Conservation (phyloP, 148 eudicot species). For the Talinum fruticosum region DNA sequence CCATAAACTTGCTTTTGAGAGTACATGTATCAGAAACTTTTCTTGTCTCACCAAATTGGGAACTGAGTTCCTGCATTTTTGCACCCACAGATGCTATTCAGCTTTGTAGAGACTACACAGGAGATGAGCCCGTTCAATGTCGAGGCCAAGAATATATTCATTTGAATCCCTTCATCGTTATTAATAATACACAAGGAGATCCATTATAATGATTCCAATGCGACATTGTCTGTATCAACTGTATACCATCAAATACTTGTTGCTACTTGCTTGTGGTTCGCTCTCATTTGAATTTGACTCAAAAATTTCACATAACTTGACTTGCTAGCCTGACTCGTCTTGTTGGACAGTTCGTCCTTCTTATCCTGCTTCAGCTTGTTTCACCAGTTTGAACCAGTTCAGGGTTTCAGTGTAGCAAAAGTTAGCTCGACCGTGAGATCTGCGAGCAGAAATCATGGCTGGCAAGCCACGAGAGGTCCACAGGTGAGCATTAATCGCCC, state of each 20-base stretch:
- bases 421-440: too few relatives aligned
- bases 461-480: too few relatives aligned
- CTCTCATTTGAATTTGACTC: too few relatives aligned
- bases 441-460: too few relatives aligned
- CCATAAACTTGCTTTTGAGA: background rate
- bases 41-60: background rate
- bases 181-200: background rate
- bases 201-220: background rate
- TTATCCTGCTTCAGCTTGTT: too few relatives aligned
- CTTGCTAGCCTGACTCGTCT: too few relatives aligned
- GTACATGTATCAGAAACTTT: background rate
- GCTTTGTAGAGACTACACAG: constrained; percentile 10
- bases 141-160: background rate
- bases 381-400: too few relatives aligned
- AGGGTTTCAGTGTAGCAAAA: too few relatives aligned
- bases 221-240: background rate
- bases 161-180: background rate
- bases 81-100: background rate
- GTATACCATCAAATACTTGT: background rate
- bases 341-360: too few relatives aligned
- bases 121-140: background rate
- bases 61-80: background rate
- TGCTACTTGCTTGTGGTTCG: too few relatives aligned
- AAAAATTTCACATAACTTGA: too few relatives aligned
- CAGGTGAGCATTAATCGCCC: too few relatives aligned